Conservation (phyloP, 768 basidiomycete species). For the Guyanaporus albipodus region DNA sequence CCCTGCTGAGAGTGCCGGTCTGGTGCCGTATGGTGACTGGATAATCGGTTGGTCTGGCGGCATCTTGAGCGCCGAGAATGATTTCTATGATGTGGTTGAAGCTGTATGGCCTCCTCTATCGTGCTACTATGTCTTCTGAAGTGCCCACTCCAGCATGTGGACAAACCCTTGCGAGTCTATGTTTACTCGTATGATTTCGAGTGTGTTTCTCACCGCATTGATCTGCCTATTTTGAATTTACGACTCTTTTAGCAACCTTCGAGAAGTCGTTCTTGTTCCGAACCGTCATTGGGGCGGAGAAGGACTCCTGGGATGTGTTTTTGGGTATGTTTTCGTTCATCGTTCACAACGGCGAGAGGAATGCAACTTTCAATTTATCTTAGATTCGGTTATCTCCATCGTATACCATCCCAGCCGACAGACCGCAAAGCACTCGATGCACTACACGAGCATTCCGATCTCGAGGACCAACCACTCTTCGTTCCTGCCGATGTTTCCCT, state of each 20-base stretch:
- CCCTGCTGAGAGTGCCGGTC: conserved; percentile 93
- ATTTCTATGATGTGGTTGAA: conserved; percentile 96
- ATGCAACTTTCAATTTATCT: conserved; percentile 4
- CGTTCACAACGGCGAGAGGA: not conserved
- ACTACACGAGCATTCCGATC: conserved; percentile 48
- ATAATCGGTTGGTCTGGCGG: conserved; percentile 94
- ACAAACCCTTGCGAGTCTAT: conserved; percentile 90
- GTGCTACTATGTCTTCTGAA: conserved; percentile 1
- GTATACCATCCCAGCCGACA: conserved; percentile 77
- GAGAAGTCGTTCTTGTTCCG: conserved; percentile 92
- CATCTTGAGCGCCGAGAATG: conserved; percentile 83
- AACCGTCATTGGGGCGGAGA: conserved; percentile 98
- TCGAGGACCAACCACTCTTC: conserved; percentile 64
- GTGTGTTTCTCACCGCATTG: conserved; percentile 44
- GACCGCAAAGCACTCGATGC: conserved; percentile 57
- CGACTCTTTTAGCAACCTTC: conserved; percentile 58
- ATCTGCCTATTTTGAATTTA: conserved; percentile 7
- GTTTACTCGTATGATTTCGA: conserved; percentile 98
- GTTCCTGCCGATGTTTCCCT: conserved; percentile 60
- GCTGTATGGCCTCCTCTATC: conserved; percentile 48
- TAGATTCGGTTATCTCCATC: conserved; percentile 88
- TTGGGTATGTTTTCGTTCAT: conserved; percentile 59
- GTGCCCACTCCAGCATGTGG: conserved; percentile 65
- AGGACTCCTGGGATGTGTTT: conserved; percentile 91
- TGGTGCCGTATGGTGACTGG: conserved; percentile 85